Conservation (phyloP, 768 basidiomycete genomes). For the Mycena pura region DNA sequence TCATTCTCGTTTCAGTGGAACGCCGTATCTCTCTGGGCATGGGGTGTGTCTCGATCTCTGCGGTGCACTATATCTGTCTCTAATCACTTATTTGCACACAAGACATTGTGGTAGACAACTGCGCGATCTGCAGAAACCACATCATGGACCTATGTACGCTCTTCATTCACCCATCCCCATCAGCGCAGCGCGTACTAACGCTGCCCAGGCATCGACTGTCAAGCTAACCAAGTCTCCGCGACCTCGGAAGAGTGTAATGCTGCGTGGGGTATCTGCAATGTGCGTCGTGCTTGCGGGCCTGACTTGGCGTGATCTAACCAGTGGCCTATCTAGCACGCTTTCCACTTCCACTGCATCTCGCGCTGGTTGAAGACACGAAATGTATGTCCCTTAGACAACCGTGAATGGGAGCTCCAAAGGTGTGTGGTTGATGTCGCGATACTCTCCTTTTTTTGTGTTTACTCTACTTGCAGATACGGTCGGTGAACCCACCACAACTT, state of each 20-base stretch:
- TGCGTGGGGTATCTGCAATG: constrained; percentile 99
- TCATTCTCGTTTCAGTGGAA: constrained; percentile 81
- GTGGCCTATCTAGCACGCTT: constrained; percentile 75
- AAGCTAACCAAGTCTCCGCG: constrained; percentile 97
- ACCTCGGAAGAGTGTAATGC: constrained; percentile 97
- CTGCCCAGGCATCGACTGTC: constrained; percentile 94
- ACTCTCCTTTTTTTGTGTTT: background rate
- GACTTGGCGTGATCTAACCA: background rate
- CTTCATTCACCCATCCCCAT: background rate
- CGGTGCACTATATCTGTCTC: background rate
- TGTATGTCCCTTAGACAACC: constrained; percentile 93
- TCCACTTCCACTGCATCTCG: constrained; percentile 99
- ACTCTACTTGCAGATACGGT: constrained; percentile 44
- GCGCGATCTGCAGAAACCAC: constrained; percentile 99
- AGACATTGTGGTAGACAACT: constrained; percentile 99
- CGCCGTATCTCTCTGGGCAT: constrained; percentile 97
- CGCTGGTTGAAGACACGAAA: constrained; percentile 99
- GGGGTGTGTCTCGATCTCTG: constrained; percentile 65
- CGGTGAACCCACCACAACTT: constrained; percentile 36
- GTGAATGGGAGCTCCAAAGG: constrained; percentile 98
- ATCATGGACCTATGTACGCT: constrained; percentile 99
- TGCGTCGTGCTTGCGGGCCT: constrained; percentile 42
- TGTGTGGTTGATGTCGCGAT: constrained; percentile 47
- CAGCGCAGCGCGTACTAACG: background rate
- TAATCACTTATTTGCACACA: constrained; percentile 3